Base-by-base conservation (phyloP, 345 rosid species). In the Mangifera indica region DNA sequence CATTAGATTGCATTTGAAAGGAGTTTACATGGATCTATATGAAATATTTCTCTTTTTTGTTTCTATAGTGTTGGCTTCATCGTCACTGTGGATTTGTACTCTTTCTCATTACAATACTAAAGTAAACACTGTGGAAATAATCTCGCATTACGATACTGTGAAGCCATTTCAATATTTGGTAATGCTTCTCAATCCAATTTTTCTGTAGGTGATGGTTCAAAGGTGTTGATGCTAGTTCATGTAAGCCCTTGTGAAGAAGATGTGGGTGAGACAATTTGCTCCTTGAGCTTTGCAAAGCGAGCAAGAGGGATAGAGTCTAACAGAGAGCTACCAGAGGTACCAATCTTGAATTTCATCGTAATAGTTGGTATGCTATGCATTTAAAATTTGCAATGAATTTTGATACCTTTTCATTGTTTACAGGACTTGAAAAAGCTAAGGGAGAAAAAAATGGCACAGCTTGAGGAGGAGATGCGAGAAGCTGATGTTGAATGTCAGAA, bases 141-240 rank as follows among this genome's bases (percentile, higher is more conserved):
- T 25, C 51, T 3, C 18, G 9, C 49, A 26, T 22, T 40, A 63
- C 6, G 20, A 64, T 21, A 5, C 13, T 8, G 26, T 21, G 44
- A 17, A 20, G 20, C 54, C 26, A 21, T 63, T 44, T 18, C 46
- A 67, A 52, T 26, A 17, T 18, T 10, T 15, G 12, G 6, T 51
- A 34, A 49, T 17, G 61, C 32, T 57, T 56, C 29, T 69, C 22
- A 68, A 42, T 69, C 70, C 57, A 52, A 56, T 76, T 64, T n/a
- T 37, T 22, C 74, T 75, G 25, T 60, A 92, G 97, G 97, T 51
- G 81, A 73, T 68, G 82, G 84, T 73, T 92, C 98, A 10, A 94
- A 94, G 84, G 93, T 90, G 71, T 46, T 94, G 84, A 92, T 94
- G 98, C 89, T 92, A 55, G 93, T 89, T 65, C 97, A 94, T 72